Evolutionary conservation across 352 stramenopile genomes (phyloP).

Genomic region (Vaucheria bursata): DNA sequence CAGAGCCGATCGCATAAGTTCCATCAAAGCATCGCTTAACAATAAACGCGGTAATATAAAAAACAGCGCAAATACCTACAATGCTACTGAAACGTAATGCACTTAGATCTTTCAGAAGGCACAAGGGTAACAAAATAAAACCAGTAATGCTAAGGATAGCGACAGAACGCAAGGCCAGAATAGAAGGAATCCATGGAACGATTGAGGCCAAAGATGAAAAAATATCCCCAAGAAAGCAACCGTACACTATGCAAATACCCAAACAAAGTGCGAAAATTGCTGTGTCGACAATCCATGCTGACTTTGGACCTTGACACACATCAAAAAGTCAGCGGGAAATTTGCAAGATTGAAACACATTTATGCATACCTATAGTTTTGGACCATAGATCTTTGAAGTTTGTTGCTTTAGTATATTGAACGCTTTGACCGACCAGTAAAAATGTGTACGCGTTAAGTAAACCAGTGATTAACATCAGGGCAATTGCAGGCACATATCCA

Average conservation of each 20-base stretch:
- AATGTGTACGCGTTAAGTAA: conserved; percentile 20
- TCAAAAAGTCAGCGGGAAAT: background rate
- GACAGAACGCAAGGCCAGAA: conserved; percentile 12
- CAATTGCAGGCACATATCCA: conserved; percentile 12
- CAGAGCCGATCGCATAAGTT: conserved; percentile 13
- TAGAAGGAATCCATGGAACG: conserved; percentile 1
- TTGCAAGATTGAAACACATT: background rate
- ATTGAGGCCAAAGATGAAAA: background rate
- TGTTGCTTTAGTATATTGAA: conserved; percentile 9
- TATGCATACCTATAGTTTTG: background rate
- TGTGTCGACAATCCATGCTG: background rate
- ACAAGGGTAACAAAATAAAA: too few species aligned
- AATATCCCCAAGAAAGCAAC: conserved; percentile 7
- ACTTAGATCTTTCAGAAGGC: too few species aligned
- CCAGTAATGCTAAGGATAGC: conserved; percentile 15
- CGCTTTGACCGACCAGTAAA: conserved; percentile 15
- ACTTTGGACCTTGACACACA: background rate
- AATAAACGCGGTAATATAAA: conserved; percentile 21
- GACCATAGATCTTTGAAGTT: conserved; percentile 22
- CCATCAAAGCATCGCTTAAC: conserved; percentile 13
- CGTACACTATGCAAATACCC: background rate
- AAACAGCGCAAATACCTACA: conserved; percentile 12
- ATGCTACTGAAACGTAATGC: conserved; percentile 21
- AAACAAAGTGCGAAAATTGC: background rate
- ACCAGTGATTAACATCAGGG: conserved; percentile 5